Conservation (phyloP, 371 early-diverging fungal genomes). For the Hamiltosporidium tvaerminnensis region DNA sequence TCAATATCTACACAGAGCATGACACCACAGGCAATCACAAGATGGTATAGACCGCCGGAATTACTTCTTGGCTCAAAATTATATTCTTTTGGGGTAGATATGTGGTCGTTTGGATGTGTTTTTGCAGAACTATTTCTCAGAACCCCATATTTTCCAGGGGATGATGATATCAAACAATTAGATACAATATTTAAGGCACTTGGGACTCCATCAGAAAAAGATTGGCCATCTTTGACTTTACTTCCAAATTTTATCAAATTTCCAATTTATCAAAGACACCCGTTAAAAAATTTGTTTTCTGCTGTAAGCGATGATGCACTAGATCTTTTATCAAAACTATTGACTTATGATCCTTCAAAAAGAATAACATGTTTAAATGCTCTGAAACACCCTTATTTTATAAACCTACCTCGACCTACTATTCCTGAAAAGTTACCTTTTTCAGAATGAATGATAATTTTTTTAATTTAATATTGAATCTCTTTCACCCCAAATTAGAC, state of each 20-base stretch:
- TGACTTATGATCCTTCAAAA: constrained; percentile 70
- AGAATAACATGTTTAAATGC: constrained; percentile 66
- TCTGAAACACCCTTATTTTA: constrained; percentile 71
- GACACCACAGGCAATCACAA: constrained; percentile 65
- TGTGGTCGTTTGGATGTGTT: constrained; percentile 95
- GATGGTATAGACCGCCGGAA: constrained; percentile 98
- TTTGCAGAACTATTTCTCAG: constrained; percentile 92
- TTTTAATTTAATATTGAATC: too few relatives aligned
- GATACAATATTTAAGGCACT: constrained; percentile 75
- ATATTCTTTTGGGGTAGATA: constrained; percentile 76
- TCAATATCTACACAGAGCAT: constrained; percentile 69
- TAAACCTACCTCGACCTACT: constrained; percentile 68
- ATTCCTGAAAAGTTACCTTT: constrained; percentile 62
- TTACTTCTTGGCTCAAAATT: constrained; percentile 73
- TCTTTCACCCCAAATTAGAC: too few relatives aligned
- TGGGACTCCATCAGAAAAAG: constrained; percentile 83
- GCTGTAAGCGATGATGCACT: constrained; percentile 77
- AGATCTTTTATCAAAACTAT: constrained; percentile 70
- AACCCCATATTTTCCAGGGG: constrained; percentile 75
- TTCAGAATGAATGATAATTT: too few relatives aligned
- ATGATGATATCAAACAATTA: constrained; percentile 73
- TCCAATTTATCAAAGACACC: constrained; percentile 58
- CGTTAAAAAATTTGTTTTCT: constrained; percentile 64
- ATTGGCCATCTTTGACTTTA: constrained; percentile 66
- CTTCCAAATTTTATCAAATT: constrained; percentile 35